Base-by-base conservation (phyloP, 768 basidiomycete species). In the Serendipita sp. region DNA sequence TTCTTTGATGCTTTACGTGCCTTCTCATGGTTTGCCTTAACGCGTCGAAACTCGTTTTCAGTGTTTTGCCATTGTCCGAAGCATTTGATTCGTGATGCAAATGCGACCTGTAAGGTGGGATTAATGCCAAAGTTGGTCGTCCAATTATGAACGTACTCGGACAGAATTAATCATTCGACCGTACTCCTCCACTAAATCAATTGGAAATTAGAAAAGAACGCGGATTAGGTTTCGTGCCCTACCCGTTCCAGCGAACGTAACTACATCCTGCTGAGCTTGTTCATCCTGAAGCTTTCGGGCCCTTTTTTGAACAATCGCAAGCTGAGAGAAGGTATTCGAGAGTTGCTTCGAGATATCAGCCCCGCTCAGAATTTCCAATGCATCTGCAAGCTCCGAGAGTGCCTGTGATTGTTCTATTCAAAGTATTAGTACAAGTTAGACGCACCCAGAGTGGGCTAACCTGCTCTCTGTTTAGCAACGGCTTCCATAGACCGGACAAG, bases 101-200 rank as follows among this genome's bases (percentile, higher is more conserved):
- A 96, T 1, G 94, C 91, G 67, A 91, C 78, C 90, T 95, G 68
- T 5, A 37, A 24, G 7, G 15, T 46, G 2, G 41, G 3, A 18
- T 62, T 13, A 24, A 28, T 3, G 47, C n/a, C 15, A 64, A n/a
- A 5, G 18, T 32, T 47, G 15, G 45, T 10, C 18, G 15, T 11
- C 30, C 53, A 30, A 30, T 32, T 13, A 11, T 60, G 30, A 15
- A 77, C 88, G 64, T 72, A 90, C 90, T 67, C 90, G 80, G 63
- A 94, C 92, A 65, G 88, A 90, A 69, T 82, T 84, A 67, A 95
- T 89, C 63, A 97, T 78, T 63, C 95, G 80, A n/a, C 92, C 83
- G 72, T 98, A 98, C 74, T 96, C 93, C 70, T 98, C 95, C 54
- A 84, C 90, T 76, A 64, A 24, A 24, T 24, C 45, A 63, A 34